These are phyloP conservation scores for Nicotiana benthamiana DNA, from an alignment of 257 asterid species.

Conservation along the genomic window DNA sequence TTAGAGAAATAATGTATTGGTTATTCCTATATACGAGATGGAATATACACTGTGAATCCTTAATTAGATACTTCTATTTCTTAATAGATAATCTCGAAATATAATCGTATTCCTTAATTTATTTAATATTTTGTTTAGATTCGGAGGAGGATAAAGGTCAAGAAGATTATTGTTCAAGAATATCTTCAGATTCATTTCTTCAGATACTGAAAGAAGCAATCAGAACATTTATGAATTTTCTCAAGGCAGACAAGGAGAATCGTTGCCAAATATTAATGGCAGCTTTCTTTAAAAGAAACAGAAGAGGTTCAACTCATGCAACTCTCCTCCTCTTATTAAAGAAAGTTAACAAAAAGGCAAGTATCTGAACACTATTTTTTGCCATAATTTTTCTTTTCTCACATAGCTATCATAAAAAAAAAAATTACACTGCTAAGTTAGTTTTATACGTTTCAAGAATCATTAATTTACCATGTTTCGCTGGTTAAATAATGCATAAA, in stretches of 20 bases:
- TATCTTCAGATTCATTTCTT: conserved; percentile 65
- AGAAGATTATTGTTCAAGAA: conserved; percentile 51
- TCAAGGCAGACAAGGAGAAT: conserved; percentile 68
- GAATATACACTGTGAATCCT: not conserved
- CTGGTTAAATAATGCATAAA: too few species aligned
- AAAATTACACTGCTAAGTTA: not conserved
- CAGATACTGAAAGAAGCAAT: conserved; percentile 69
- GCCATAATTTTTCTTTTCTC: not conserved
- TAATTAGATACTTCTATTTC: not conserved
- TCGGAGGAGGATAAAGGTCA: conserved; percentile 50
- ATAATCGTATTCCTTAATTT: not conserved
- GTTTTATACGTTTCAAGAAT: not conserved
- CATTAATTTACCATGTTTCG: not conserved
- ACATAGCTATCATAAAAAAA: not conserved
- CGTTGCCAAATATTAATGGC: conserved; percentile 42
- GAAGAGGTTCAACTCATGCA: conserved; percentile 50
- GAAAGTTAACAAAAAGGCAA: conserved; percentile 67
- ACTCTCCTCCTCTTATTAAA: conserved; percentile 47
- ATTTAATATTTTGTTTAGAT: conserved; percentile 20
- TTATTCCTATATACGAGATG: not conserved
- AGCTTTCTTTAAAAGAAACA: conserved; percentile 50
- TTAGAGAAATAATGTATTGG: not conserved
- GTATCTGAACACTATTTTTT: not conserved
- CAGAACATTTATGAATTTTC: conserved; percentile 75
- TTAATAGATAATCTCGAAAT: not conserved